phyloP scores from a whole-genome alignment of 2,329 filamentous ascomycete genomes.

The Fusarium sp. region DNA sequence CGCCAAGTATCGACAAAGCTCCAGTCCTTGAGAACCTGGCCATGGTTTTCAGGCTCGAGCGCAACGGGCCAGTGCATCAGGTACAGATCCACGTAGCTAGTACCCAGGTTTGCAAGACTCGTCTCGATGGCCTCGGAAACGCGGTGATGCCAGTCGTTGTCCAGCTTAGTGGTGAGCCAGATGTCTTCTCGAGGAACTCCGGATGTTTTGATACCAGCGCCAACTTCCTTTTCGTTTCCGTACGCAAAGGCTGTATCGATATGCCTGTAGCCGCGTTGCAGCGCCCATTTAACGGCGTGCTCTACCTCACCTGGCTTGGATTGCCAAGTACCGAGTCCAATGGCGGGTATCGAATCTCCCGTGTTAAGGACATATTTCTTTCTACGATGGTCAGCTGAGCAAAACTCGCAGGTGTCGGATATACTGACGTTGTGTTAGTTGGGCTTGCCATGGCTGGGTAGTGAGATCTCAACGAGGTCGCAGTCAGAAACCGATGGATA shows the following conservation, averaged over 20 bases:
- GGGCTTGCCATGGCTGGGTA: background rate
- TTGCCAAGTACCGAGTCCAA: constrained; percentile 55
- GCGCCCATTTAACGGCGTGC: constrained; percentile 57
- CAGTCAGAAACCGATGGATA: no score
- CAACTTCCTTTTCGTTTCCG: constrained; percentile 60
- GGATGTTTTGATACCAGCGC: constrained; percentile 53
- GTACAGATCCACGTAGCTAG: constrained; percentile 67
- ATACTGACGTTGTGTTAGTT: background rate
- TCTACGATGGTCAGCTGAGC: background rate
- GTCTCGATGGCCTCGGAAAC: constrained; percentile 63
- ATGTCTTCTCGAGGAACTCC: constrained; percentile 56
- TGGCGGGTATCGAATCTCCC: constrained; percentile 51
- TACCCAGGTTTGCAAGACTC: constrained; percentile 63
- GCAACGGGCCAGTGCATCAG: constrained; percentile 65
- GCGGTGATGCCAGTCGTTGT: constrained; percentile 65
- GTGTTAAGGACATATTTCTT: constrained; percentile 45
- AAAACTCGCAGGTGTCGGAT: background rate
- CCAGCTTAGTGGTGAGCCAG: constrained; percentile 72
- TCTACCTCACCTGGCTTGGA: constrained; percentile 68
- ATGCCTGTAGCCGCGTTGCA: constrained; percentile 60
- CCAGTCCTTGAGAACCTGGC: background rate
- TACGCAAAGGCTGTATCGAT: constrained; percentile 64
- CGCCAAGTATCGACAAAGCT: constrained; percentile 70
- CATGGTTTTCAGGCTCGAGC: constrained; percentile 49
- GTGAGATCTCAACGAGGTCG: background rate